Base-by-base conservation (phyloP, 306 rosid genomes). In the Vigna radiata region DNA sequence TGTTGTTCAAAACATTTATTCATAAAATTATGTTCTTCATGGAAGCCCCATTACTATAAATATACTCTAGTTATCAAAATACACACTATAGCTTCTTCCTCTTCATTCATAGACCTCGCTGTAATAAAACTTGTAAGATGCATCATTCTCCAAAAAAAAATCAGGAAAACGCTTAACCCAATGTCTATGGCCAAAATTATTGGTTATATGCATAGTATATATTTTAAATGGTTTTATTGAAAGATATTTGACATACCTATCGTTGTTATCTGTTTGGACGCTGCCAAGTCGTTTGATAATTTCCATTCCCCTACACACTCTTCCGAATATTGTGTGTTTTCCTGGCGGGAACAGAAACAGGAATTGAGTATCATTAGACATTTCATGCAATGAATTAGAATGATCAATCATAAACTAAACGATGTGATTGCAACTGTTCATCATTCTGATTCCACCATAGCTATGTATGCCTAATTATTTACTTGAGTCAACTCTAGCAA, bases 231-330 rank as follows among this genome's bases (percentile, higher is more conserved):
- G 62, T 43, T 15, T 69, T 56, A 14, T 39, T 39, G 67, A 49
- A 41, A 63, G 27, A 58, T 72, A 53, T 53, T 73, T 79, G n/a
- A 78, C 81, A 77, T 83, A 92, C 99, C 99, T 89, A 73, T 95
- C 99, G 78, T 59, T 95, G 85, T 87, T 95, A 83, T 95, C 99
- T 52, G 99, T 95, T 83, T 92, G 99, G 77, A 95, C 89, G 54
- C 97, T 95, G 75, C 97, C 97, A 74, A 95, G 99, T 82, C 97
- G 88, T 85, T 92, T 95, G 88, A 95, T 88, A 60, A 92, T 88
- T 83, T 95, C 98, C 99, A 95, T 95, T 72, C 99, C 99, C 59
- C 23, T 65, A 68, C 94, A 84, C 21, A 92, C 91, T 85, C 99
- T 87, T 81, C 98, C 99, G 73, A 95, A 95, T 81, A 95, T 91